A percentile compares a stretch with the other conserved stretches of the same genome.
Conservation (phyloP, 2,329 filamentous ascomycete genomes). For the Colletotrichum echinochloae region DNA sequence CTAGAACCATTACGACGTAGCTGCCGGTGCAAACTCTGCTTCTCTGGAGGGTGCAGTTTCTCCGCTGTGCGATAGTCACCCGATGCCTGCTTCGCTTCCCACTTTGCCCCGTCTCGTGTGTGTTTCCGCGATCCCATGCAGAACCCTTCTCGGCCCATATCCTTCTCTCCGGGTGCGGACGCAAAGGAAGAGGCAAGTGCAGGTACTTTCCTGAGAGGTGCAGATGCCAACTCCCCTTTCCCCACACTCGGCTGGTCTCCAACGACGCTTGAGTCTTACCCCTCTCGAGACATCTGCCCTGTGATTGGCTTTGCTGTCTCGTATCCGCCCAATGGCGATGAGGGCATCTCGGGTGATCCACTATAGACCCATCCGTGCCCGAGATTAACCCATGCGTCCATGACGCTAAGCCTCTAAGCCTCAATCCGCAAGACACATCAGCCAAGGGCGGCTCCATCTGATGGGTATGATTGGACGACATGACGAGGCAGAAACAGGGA, state of each 20-base stretch:
- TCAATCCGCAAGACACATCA: constrained; percentile 34
- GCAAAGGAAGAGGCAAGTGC: background rate
- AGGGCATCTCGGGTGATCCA: constrained; percentile 12
- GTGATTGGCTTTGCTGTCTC: constrained; percentile 7
- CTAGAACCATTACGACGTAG: constrained; percentile 5
- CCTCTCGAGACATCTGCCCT: background rate
- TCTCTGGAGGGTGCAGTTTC: background rate
- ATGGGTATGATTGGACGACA: constrained; percentile 1
- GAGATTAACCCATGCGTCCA: constrained; percentile 25
- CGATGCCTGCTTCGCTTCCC: background rate
- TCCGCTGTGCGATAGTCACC: background rate
- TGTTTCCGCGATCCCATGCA: background rate
- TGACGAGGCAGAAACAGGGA: constrained; percentile 1
- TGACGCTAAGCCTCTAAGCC: constrained; percentile 40
- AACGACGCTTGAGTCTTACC: constrained; percentile 3
- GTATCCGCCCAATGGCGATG: constrained; percentile 20
- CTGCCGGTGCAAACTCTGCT: constrained; percentile 14
- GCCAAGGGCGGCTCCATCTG: background rate
- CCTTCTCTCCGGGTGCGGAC: background rate
- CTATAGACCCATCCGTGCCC: background rate
- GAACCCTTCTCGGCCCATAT: background rate
- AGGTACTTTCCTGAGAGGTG: background rate
- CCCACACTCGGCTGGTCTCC: constrained; percentile 25
- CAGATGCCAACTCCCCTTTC: constrained; percentile 17
- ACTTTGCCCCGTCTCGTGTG: background rate